These are phyloP conservation scores for Lichtheimia hyalospora DNA, from an alignment of 371 early-diverging fungal genomes.

Conservation along the genomic window DNA sequence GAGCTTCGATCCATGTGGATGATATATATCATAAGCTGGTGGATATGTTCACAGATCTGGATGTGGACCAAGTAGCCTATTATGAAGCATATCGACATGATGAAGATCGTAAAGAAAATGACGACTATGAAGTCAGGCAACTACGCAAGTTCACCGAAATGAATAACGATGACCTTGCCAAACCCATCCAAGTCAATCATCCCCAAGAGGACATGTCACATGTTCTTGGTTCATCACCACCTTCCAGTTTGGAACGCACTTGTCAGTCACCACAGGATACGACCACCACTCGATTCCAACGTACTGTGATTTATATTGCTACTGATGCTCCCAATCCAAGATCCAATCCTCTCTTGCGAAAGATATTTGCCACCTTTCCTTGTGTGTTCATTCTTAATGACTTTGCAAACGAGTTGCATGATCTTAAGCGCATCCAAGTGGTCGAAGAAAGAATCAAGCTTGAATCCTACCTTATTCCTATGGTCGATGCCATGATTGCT, in stretches of 20 bases:
- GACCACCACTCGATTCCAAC: conserved; percentile 13
- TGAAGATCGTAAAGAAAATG: conserved; percentile 39
- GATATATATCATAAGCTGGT: conserved; percentile 46
- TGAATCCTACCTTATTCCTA: conserved; percentile 56
- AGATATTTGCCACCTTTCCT: conserved; percentile 59
- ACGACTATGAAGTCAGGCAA: conserved; percentile 42
- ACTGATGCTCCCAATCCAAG: conserved; percentile 60
- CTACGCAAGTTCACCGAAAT: conserved; percentile 18
- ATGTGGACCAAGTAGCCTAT: conserved; percentile 23
- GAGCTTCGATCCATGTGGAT: conserved; percentile 45
- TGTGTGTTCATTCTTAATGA: conserved; percentile 60
- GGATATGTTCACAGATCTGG: conserved; percentile 38
- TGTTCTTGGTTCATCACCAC: conserved; percentile 21
- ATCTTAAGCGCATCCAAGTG: conserved; percentile 46
- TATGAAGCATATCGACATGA: conserved; percentile 30
- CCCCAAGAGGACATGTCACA: conserved; percentile 17
- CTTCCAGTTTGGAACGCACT: background rate
- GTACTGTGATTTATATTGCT: conserved; percentile 54
- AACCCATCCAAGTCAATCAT: conserved; percentile 35
- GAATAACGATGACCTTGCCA: conserved; percentile 11
- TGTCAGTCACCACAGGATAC: conserved; percentile 9
- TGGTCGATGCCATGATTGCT: conserved; percentile 65
- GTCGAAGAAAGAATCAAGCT: conserved; percentile 50
- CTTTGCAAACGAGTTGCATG: conserved; percentile 43
- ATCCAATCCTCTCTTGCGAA: conserved; percentile 53